Conservation (phyloP, 169 alveolate species). For the Babesia divergens region DNA sequence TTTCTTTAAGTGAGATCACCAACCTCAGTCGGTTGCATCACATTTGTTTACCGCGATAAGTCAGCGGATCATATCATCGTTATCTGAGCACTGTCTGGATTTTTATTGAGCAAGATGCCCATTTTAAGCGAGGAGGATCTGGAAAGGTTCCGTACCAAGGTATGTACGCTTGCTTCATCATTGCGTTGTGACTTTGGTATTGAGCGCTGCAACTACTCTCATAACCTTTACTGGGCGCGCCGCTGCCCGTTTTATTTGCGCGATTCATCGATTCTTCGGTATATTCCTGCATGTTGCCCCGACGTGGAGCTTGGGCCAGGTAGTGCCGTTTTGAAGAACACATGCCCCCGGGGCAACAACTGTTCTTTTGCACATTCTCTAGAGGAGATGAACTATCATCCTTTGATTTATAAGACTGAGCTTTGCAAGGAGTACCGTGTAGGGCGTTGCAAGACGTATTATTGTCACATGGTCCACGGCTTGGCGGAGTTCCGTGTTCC, state of each 20-base stretch:
- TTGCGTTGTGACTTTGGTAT: conserved; percentile 80
- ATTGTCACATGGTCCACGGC: conserved; percentile 82
- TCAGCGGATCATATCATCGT: not conserved
- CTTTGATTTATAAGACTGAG: conserved; percentile 78
- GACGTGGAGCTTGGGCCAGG: conserved; percentile 62
- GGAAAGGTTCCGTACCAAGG: conserved; percentile 80
- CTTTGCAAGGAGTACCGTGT: conserved; percentile 71
- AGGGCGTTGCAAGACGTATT: conserved; percentile 80
- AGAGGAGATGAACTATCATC: conserved; percentile 82
- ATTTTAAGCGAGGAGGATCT: conserved; percentile 80
- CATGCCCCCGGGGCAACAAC: conserved; percentile 81
- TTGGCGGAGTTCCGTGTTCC: conserved; percentile 80
- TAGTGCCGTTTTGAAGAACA: conserved; percentile 57
- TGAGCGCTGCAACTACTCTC: conserved; percentile 81
- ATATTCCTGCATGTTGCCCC: conserved; percentile 82
- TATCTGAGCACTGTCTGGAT: not conserved
- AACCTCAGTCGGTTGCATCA: not conserved
- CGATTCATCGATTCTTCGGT: conserved; percentile 75
- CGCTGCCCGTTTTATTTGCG: conserved; percentile 81
- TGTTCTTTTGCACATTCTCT: conserved; percentile 81
- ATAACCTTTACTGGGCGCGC: conserved; percentile 81
- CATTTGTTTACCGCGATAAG: not conserved
- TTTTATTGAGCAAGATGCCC: conserved; percentile 58
- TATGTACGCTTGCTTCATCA: conserved; percentile 75
- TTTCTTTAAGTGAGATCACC: conserved; percentile 11